Evolutionary conservation across 1,284 basidiomycete species (phyloP), one percentile per base, ranked within the genome.

Genomic region (Cutaneotrichosporon sp.): DNA sequence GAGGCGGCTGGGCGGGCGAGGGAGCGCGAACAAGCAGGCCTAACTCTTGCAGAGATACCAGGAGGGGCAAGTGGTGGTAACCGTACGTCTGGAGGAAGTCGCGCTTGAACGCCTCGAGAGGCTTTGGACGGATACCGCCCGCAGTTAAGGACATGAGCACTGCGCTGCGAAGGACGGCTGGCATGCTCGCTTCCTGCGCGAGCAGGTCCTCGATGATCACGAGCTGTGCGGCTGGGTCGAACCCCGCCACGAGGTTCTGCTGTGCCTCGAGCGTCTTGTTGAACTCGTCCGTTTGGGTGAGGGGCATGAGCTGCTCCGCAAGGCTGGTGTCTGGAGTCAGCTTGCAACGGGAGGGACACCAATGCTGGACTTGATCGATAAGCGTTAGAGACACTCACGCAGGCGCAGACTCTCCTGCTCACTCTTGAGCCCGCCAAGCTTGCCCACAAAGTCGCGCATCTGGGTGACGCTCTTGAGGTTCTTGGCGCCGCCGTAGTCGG

Each of bases 1-100:
- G 74, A 75, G 90, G 97, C 0, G 90, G 87, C 36, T 80, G 73
- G 5, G 63, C 31, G 1, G 76, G 67, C 0, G 73, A 50, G 2
- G 81, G 78, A 13, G 80, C 69, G 62, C 76, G 76, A 26, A 73
- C 66, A 4, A 87, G 83, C 46, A 98, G 85, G 0, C 87, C 85
- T 16, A 91, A 85, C 2, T 88, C 83, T 9, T 90, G 84, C 55
- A 99, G 84, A 16, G 89, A 88, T 58, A 98, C 85, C 38, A 99
- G 83, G 51, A 97, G 83, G 0, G 94, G 90, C 10, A 99, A 82
- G 73, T 90, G 86, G 74, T 91, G 86, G 80, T 96, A 98, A 34
- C 97, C 97, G 79, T 98, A 98, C 31, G 90, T 86, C 90, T 97
- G 96, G 5, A 98, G 82, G 71, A 99, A 85, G 72, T 97, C 95